Conservation (phyloP, 441 rosid species). For the Euphorbia schlechtendalii region DNA sequence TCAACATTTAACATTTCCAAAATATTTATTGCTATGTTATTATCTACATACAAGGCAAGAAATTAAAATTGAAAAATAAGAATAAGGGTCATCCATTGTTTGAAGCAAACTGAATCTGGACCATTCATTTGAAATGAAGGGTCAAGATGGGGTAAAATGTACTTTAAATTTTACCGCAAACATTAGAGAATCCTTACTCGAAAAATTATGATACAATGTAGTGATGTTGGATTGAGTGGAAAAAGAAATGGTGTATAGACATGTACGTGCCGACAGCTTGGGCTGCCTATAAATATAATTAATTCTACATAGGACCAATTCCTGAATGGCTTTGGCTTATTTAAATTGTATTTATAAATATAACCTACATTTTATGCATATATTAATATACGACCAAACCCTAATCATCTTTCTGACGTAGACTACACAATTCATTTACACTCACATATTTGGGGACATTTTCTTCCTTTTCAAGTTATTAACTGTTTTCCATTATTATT, state of each 20-base stretch:
- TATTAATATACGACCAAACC: neutral
- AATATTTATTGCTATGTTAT: too few species aligned
- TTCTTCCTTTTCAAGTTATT: neutral
- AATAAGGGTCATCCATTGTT: too few species aligned
- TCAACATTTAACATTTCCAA: too few species aligned
- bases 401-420: neutral
- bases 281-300: slow-evolving; percentile 10
- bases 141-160: too few species aligned
- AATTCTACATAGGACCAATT: neutral
- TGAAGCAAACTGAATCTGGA: too few species aligned
- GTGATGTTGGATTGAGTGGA: slow-evolving; percentile 4
- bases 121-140: too few species aligned
- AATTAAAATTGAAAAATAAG: too few species aligned
- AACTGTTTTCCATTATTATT: slow-evolving; percentile 1
- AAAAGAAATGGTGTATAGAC: neutral
- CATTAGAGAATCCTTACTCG: too few species aligned
- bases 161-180: too few species aligned
- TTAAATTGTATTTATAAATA: neutral
- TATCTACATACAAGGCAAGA: too few species aligned
- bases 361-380: neutral
- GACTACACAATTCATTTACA: slow-evolving; percentile 4
- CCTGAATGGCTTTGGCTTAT: neutral
- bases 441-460: neutral
- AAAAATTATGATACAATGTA: too few species aligned
- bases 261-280: slow-evolving; percentile 15